Conservation (phyloP, 1,284 basidiomycete genomes). For the Macrocystidia cucumis region DNA sequence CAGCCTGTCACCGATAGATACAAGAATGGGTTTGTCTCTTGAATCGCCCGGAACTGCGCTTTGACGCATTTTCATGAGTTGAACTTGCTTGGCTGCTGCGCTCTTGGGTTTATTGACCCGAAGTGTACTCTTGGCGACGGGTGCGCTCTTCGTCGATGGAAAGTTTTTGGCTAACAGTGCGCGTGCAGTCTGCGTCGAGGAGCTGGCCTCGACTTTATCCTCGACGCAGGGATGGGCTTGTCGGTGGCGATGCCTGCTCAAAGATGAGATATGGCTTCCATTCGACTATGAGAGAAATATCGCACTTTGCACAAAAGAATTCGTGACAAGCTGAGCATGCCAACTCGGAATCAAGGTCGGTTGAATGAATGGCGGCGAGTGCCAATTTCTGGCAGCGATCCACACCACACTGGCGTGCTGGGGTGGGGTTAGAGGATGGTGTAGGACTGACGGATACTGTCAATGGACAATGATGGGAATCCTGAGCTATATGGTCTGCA, state of each 20-base stretch:
- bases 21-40: slow-evolving; percentile 35
- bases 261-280: slow-evolving; percentile 5
- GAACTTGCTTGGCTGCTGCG: slow-evolving; percentile 46
- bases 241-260: slow-evolving; percentile 51
- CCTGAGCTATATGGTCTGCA: slow-evolving; percentile 46
- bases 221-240: slow-evolving; percentile 42
- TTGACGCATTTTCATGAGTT: slow-evolving; percentile 69
- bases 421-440: slow-evolving; percentile 4
- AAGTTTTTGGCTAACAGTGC: slow-evolving; percentile 52
- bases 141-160: slow-evolving; percentile 18
- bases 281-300: slow-evolving; percentile 3
- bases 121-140: slow-evolving; percentile 12
- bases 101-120: slow-evolving; percentile 29
- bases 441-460: slow-evolving; percentile 9
- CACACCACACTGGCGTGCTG: slow-evolving; percentile 39
- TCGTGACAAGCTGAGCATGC: slow-evolving; percentile 45
- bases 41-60: slow-evolving; percentile 54
- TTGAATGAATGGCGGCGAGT: no score
- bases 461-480: slow-evolving; percentile 45
- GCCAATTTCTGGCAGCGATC: slow-evolving; percentile 45
- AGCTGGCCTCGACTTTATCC: slow-evolving; percentile 9
- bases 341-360: no score
- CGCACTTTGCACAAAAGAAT: slow-evolving; percentile 57
- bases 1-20: slow-evolving; percentile 46
- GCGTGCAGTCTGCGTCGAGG: slow-evolving; percentile 41